phyloP scores from a whole-genome alignment of 2,329 filamentous ascomycete species.

The Phyllosticta ampelicida region DNA sequence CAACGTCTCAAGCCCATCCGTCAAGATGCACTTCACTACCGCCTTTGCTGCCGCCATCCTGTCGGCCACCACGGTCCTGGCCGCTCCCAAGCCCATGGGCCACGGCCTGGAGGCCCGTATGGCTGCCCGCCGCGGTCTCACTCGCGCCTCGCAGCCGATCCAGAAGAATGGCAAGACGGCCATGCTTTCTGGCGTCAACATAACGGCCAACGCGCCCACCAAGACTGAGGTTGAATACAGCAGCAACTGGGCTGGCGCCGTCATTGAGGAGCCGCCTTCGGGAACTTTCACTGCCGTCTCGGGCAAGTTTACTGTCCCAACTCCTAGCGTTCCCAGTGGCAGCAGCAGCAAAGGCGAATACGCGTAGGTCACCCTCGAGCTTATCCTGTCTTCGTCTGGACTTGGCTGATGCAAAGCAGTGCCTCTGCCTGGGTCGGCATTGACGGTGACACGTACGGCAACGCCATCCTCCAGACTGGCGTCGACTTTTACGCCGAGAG shows the following conservation, averaged over 20 bases:
- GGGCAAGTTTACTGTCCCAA: conserved; percentile 44
- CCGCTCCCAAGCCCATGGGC: conserved; percentile 33
- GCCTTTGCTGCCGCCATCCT: conserved; percentile 29
- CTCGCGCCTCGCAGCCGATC: conserved; percentile 11
- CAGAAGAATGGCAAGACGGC: neutral
- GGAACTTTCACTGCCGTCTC: conserved; percentile 44
- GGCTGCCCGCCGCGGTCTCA: conserved; percentile 15
- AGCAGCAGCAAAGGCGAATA: conserved; percentile 28
- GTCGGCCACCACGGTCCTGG: conserved; percentile 30
- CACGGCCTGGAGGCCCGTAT: conserved; percentile 24
- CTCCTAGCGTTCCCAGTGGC: conserved; percentile 32
- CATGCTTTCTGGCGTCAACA: conserved; percentile 7
- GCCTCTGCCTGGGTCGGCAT: conserved; percentile 51
- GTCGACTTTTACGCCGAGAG: conserved; percentile 41
- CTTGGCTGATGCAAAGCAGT: neutral
- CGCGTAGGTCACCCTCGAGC: neutral
- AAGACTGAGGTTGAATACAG: conserved; percentile 40
- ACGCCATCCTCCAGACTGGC: conserved; percentile 47
- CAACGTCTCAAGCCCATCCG: neutral
- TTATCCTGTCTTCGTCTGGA: neutral
- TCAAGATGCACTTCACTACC: conserved; percentile 40
- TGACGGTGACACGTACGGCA: conserved; percentile 46
- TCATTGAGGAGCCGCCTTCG: conserved; percentile 30
- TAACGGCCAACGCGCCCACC: conserved; percentile 16
- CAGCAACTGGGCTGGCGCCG: conserved; percentile 50